Evolutionary conservation across 2,329 filamentous ascomycete genomes (phyloP).

Genomic region (Sporothrix brunneoviolacea): DNA sequence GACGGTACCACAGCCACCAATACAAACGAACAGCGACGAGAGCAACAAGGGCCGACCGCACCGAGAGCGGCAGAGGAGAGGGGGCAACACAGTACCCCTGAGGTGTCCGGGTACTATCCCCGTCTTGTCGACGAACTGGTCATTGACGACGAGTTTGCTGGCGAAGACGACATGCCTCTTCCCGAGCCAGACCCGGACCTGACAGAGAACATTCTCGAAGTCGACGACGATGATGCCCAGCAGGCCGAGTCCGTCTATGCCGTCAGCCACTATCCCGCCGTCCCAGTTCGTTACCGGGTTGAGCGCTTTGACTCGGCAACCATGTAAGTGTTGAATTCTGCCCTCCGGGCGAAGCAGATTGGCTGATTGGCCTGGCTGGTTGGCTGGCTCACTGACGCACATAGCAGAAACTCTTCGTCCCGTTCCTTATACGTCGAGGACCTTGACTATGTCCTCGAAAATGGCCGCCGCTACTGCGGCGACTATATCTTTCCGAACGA

Average conservation of each 20-base stretch:
- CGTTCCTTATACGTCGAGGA: constrained; percentile 28
- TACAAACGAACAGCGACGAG: not conserved
- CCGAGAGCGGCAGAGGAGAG: not conserved
- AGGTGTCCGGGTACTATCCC: not conserved
- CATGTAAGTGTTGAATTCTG: constrained; percentile 30
- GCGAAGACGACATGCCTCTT: not conserved
- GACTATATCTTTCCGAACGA: constrained; percentile 57
- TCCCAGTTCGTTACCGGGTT: constrained; percentile 29
- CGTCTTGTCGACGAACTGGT: not conserved
- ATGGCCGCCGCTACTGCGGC: constrained; percentile 53
- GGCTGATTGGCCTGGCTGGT: no score
- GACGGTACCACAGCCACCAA: not conserved
- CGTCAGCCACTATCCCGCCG: constrained; percentile 32
- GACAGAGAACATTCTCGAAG: constrained; percentile 13
- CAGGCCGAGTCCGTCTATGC: constrained; percentile 38
- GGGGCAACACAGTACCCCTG: not conserved
- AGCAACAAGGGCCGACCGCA: not conserved
- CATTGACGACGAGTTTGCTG: not conserved
- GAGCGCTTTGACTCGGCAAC: constrained; percentile 32
- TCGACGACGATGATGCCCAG: constrained; percentile 21
- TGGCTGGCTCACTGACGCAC: no score
- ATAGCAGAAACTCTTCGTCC: constrained; percentile 25
- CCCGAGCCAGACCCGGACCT: not conserved
- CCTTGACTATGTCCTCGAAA: constrained; percentile 45
- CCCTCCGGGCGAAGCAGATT: no score